These are phyloP conservation scores for Naganishia kalamii DNA, from an alignment of 768 basidiomycete genomes.

Conservation along the genomic window DNA sequence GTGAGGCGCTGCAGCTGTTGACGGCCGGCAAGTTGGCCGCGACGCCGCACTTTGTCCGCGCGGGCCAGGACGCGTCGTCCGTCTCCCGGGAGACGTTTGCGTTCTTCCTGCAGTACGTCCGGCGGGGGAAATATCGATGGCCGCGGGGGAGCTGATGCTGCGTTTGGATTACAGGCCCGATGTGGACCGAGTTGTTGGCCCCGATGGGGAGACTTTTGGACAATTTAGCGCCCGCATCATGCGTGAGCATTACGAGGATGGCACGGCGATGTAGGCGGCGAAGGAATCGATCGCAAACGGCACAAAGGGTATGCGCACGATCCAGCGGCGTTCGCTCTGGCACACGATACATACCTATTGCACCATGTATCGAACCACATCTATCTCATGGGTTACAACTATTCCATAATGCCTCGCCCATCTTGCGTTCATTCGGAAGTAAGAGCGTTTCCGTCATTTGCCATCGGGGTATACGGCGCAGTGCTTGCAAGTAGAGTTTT, in stretches of 20 bases:
- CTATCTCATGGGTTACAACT: neutral
- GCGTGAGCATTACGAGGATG: conserved; percentile 52
- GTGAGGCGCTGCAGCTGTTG: conserved; percentile 86
- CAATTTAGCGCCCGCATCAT: conserved; percentile 81
- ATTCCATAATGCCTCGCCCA: conserved; percentile 5
- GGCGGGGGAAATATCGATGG: neutral
- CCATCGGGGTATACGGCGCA: conserved; percentile 4
- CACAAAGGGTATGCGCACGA: neutral
- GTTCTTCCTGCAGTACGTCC: conserved; percentile 49
- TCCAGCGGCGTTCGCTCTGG: neutral
- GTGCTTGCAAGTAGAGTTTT: neutral
- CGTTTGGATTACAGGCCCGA: conserved; percentile 64
- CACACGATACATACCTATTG: neutral
- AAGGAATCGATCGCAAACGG: neutral
- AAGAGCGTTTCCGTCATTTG: conserved; percentile 11
- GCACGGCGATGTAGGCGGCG: neutral
- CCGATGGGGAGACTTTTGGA: conserved; percentile 68
- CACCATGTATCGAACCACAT: neutral
- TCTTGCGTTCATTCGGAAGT: conserved; percentile 6
- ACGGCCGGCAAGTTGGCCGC: conserved; percentile 74
- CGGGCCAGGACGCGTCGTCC: conserved; percentile 52
- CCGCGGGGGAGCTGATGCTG: neutral
- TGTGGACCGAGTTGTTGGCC: conserved; percentile 65
- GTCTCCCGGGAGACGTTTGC: conserved; percentile 71
- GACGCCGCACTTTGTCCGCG: conserved; percentile 89